Evolutionary conservation across 2,329 filamentous ascomycete genomes (phyloP).

Genomic region (Fusarium torreyae): DNA sequence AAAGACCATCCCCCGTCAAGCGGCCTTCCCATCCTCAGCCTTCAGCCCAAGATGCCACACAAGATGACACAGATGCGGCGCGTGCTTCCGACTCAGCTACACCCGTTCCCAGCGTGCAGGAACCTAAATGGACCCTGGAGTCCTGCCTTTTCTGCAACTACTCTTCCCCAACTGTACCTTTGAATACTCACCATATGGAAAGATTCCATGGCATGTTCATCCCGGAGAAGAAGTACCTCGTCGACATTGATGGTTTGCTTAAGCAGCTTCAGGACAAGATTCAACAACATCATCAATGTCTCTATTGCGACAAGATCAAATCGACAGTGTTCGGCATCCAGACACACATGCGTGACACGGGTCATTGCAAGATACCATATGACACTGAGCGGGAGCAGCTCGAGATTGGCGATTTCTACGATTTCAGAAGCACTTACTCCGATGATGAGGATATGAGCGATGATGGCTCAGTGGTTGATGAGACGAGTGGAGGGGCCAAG

Average conservation of each 20-base stretch:
- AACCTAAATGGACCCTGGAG: conserved; percentile 62
- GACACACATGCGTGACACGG: conserved; percentile 97
- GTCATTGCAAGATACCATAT: conserved; percentile 97
- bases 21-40: conserved; percentile 68
- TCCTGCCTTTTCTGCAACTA: conserved; percentile 94
- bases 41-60: conserved; percentile 59
- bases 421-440: conserved; percentile 95
- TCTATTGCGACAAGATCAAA: conserved; percentile 89
- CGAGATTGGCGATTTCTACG: conserved; percentile 96
- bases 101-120: conserved; percentile 55
- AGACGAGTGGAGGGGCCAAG: conserved; percentile 74
- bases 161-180: conserved; percentile 79
- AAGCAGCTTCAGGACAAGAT: conserved; percentile 85
- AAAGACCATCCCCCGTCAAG: conserved; percentile 66
- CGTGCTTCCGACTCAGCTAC: conserved; percentile 62
- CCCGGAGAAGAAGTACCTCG: conserved; percentile 87
- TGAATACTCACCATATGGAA: conserved; percentile 91
- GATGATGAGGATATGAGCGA: conserved; percentile 79
- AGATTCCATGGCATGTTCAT: conserved; percentile 96
- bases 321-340: conserved; percentile 85
- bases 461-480: conserved; percentile 60
- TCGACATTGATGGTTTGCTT: conserved; percentile 86
- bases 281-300: conserved; percentile 83
- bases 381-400: conserved; percentile 90
- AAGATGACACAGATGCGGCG: conserved; percentile 59